A percentile compares a stretch with the other conserved stretches of the same genome.
Evolutionary conservation across 2,329 filamentous ascomycete species (phyloP).

Genomic region (Xylariomycetidae sp.): DNA sequence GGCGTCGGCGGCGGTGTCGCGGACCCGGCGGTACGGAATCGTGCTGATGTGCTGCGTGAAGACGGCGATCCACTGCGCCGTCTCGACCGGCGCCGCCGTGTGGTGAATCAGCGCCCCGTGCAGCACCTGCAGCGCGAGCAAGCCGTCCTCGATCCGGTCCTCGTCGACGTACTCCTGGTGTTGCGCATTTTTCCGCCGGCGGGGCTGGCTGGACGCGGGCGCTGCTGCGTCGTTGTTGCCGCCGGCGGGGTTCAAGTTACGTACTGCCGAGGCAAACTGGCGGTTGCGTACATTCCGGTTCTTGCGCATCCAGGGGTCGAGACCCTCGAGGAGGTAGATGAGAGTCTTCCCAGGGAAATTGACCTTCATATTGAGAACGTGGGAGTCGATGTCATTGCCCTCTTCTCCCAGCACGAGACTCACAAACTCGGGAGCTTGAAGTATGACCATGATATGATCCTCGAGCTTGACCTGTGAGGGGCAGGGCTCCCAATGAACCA

Average conservation of each 20-base stretch:
- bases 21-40: constrained; percentile 62
- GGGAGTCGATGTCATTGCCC: constrained; percentile 48
- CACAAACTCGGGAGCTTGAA: constrained; percentile 63
- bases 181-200: constrained; percentile 36
- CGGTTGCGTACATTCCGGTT: constrained; percentile 64
- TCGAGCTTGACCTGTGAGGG: constrained; percentile 48
- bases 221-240: constrained; percentile 18
- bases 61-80: constrained; percentile 65
- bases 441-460: constrained; percentile 56
- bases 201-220: constrained; percentile 18
- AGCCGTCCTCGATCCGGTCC: constrained; percentile 64
- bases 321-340: constrained; percentile 70
- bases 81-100: constrained; percentile 55
- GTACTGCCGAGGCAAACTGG: constrained; percentile 62
- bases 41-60: constrained; percentile 79
- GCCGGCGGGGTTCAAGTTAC: constrained; percentile 35
- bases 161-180: constrained; percentile 55
- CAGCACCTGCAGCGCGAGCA: constrained; percentile 64
- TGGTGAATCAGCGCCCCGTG: constrained; percentile 68
- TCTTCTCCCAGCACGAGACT: constrained; percentile 47
- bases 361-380: constrained; percentile 52
- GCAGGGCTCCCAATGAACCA: constrained; percentile 62
- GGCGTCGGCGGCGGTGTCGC: constrained; percentile 46
- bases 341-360: constrained; percentile 49
- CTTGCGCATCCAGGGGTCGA: constrained; percentile 62